Evolutionary conservation across 768 basidiomycete genomes (phyloP), one percentile per base, ranked within the genome.

Genomic region (Boletus pseudopeckii): DNA sequence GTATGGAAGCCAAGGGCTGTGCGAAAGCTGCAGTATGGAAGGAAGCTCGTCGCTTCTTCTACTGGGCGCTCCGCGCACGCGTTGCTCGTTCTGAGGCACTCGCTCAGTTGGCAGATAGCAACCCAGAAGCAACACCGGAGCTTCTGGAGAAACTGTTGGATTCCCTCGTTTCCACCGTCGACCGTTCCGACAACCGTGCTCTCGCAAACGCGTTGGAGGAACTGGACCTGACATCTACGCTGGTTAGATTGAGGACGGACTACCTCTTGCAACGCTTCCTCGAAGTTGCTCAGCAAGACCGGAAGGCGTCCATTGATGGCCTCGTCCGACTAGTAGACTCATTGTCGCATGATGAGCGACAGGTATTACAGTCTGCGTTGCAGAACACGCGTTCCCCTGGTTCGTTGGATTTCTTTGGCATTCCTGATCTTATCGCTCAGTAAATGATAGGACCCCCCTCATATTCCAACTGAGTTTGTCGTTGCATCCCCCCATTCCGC

Each of bases 1-100:
- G 95, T 44, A 96, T 97, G 94, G 92, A 97, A 73, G 95, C 95
- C 26, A 98, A 98, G 74, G 93, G 92, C 17, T 95, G 95, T 60
- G 95, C 95, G 8, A 88, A 86, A 56, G 79, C 91, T 18, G 78
- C 84, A 28, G 81, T 85, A 43, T 98, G 95, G 95, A 92, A 90
- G 71, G 80, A 90, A 48, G 84, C 94, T 51, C 86, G 92, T 54
- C 82, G 93, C 56, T 80, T 85, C 66, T 95, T 98, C 80, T 96
- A 96, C 75, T 97, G 93, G 94, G 84, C 90, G 40, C 79, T 92
- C 30, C 88, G 95, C 41, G 86, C 87, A n/a, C 85, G 87, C 48
- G 72, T 90, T 32, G 87, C 88, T 24, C 83, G 80, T 50, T 86
- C 86, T 1, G 72, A 75, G 37, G 85, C 85, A 18, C 74, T 90